Evolutionary conservation across 345 rosid genomes (phyloP), one percentile per base, ranked within the genome.

Genomic region (Dimocarpus longan): DNA sequence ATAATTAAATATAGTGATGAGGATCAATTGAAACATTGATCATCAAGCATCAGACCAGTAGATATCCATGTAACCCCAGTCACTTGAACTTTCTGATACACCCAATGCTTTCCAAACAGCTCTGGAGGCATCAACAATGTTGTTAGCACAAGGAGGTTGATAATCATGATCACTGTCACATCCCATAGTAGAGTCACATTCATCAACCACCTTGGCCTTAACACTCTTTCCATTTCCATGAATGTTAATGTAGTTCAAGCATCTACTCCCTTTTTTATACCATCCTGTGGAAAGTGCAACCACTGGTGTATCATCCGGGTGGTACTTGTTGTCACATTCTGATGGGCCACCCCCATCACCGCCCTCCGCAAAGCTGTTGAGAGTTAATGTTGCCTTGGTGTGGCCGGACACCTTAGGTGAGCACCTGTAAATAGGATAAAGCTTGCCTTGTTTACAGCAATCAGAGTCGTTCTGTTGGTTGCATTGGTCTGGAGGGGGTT

Each of bases 31-130:
- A 32, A 32, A 32, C 37, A 32, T 2, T 2, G 37, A 32, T 32
- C 37, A 32, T 71, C 42, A 83, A 64, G 84, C 90, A 79, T 86
- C 78, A 48, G 84, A 68, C 86, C 87, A 86, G n/a, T 79, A 62
- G 6, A 82, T 62, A n/a, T 88, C 77, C 71, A 82, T 18, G 56
- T 18, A 78, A 68, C 91, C 85, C 82, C 78, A 28, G 13, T 84
- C 26, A 0, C 3, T 16, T 54, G 59, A 54, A 54, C 19, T 43
- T 13, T 40, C 19, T 3, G 79, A 68, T 56, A 84, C 85, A 0
- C 85, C 85, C 78, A 86, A 70, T 22, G 84, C 84, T 59, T 82
- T 60, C 86, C 87, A 86, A 66, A 86, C 87, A 9, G 82, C 85
- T 48, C 65, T 65, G 0, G 86, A 84, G 32, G 82, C 85, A 75